phyloP scores from a whole-genome alignment of 148 eudicot genomes.

The Rhododendron ovatum region DNA sequence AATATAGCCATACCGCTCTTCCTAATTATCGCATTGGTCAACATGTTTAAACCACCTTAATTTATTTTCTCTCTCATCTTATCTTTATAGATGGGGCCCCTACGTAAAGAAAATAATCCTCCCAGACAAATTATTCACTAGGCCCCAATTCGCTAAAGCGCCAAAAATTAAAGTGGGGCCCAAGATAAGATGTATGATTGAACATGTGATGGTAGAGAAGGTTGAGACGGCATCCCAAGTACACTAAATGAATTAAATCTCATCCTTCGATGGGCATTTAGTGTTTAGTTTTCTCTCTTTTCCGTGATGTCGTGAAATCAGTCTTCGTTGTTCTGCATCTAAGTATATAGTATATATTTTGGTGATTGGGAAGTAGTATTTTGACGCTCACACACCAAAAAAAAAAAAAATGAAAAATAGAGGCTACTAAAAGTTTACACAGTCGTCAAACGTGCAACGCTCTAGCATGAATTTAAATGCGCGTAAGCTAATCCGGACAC shows the following conservation, averaged over 20 bases:
- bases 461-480: neutral
- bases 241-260: neutral
- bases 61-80: neutral
- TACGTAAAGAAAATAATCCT: neutral
- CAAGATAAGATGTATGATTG: too few relatives aligned
- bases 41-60: neutral
- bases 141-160: neutral
- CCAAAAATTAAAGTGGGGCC: neutral
- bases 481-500: too few relatives aligned
- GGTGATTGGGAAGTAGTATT: neutral
- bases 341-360: too few relatives aligned
- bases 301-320: too few relatives aligned
- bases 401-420: neutral
- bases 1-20: neutral
- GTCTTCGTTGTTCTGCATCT: too few relatives aligned
- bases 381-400: neutral
- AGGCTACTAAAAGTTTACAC: neutral
- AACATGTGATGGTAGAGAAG: neutral
- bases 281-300: too few relatives aligned
- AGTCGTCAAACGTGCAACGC: neutral
- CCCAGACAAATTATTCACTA: neutral
- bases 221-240: neutral
- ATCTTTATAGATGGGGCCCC: neutral
- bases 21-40: neutral
- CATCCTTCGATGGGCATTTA: too few relatives aligned